Evolutionary conservation across 371 early-diverging fungal species (phyloP).

Genomic region (Mortierella sp.): DNA sequence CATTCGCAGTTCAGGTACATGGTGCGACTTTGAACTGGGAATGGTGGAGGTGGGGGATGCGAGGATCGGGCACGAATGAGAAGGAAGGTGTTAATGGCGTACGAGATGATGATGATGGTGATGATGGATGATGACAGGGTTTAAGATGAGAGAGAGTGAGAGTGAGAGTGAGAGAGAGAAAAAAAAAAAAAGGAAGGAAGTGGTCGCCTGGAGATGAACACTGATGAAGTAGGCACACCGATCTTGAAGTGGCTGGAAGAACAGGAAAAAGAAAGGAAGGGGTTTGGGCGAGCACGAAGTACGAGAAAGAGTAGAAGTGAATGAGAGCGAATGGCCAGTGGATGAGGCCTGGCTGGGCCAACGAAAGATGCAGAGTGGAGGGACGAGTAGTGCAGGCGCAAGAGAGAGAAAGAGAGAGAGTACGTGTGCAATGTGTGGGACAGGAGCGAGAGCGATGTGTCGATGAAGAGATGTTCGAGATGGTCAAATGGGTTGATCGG

Average conservation of each 20-base stretch:
- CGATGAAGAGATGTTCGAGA: background rate
- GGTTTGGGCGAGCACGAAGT: background rate
- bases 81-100: background rate
- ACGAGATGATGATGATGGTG: slow-evolving; percentile 2
- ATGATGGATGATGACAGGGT: background rate
- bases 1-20: slow-evolving; percentile 49
- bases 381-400: background rate
- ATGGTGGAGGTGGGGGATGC: slow-evolving; percentile 8
- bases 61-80: background rate
- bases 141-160: background rate
- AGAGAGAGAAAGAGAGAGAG: slow-evolving; percentile 1
- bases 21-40: slow-evolving; percentile 27
- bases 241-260: background rate
- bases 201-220: background rate
- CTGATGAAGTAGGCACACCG: background rate
- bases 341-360: too few relatives aligned
- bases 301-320: background rate
- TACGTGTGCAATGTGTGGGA: slow-evolving; percentile 1
- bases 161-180: background rate
- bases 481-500: slow-evolving; percentile 5
- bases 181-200: background rate
- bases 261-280: background rate
- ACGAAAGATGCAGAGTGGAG: background rate
- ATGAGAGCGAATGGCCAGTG: background rate
- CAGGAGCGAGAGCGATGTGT: background rate